Conservation (phyloP, 306 rosid genomes). For the Albizia julibrissin region DNA sequence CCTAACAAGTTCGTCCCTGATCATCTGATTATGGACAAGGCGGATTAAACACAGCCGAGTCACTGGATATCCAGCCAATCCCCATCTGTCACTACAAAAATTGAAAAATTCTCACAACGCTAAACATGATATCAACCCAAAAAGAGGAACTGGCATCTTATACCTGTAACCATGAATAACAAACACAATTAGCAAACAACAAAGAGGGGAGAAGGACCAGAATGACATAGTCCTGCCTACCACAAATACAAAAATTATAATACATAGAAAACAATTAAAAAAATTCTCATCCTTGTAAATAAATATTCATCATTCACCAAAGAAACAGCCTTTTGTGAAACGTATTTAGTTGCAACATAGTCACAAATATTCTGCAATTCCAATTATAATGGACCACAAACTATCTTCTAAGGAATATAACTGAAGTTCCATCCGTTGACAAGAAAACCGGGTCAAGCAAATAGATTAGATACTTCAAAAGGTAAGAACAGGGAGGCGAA, state of each 20-base stretch:
- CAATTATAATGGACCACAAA: neutral
- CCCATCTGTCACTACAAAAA: slow-evolving; percentile 64
- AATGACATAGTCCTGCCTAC: neutral
- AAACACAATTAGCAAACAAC: slow-evolving; percentile 27
- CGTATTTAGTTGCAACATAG: neutral
- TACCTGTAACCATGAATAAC: slow-evolving; percentile 55
- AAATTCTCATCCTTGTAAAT: neutral
- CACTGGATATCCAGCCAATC: slow-evolving; percentile 63
- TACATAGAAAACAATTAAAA: neutral
- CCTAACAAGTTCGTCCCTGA: too few species aligned
- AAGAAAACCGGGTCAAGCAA: neutral
- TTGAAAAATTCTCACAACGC: slow-evolving; percentile 86
- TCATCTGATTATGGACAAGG: too few species aligned
- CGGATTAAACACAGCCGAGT: slow-evolving; percentile 64
- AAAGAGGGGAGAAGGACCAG: neutral
- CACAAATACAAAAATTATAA: neutral
- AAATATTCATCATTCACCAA: neutral
- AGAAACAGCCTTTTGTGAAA: neutral
- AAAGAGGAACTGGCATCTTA: slow-evolving; percentile 84
- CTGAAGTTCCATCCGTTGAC: neutral
- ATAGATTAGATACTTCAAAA: neutral
- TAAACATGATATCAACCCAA: slow-evolving; percentile 76
- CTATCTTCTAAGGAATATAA: neutral
- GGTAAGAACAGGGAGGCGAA: slow-evolving; percentile 3
- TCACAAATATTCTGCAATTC: neutral